phyloP scores from a whole-genome alignment of 164 flowering plant species.

The Houttuynia cordata region DNA sequence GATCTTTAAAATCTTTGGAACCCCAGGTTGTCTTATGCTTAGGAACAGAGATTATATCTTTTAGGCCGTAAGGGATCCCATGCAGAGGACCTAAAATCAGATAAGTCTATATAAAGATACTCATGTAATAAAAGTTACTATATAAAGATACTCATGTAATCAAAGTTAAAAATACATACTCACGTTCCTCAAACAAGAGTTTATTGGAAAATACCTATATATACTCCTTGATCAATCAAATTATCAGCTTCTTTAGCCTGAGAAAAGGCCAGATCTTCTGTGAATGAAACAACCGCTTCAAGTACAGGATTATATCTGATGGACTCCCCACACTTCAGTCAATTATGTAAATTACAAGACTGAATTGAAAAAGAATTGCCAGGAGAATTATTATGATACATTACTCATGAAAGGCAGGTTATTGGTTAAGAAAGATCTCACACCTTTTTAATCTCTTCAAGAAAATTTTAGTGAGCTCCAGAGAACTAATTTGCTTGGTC shows the following conservation, averaged over 20 bases:
- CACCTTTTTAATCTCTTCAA: conserved; percentile 67
- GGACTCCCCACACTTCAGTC: neutral
- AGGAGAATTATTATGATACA: neutral
- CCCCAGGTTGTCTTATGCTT: conserved; percentile 86
- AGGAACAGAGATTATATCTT: conserved; percentile 87
- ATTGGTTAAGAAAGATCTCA: too few species aligned
- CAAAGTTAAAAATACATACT: too few species aligned
- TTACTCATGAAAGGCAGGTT: neutral
- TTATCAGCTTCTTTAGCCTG: conserved; percentile 81
- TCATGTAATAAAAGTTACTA: neutral
- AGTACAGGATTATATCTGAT: conserved; percentile 55
- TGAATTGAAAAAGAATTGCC: neutral
- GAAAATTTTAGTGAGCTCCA: conserved; percentile 59
- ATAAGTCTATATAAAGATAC: neutral
- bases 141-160: too few species aligned
- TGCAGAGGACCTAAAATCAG: conserved; percentile 71
- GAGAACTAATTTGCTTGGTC: conserved; percentile 64
- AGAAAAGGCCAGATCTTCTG: conserved; percentile 72
- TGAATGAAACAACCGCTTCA: conserved; percentile 61
- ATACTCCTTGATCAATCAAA: conserved; percentile 51
- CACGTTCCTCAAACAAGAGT: too few species aligned
- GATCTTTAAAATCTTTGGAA: conserved; percentile 56
- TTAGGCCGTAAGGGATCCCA: conserved; percentile 92
- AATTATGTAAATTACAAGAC: neutral
- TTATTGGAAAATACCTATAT: conserved; percentile 41